These are phyloP conservation scores for Platanus orientalis DNA, from an alignment of 164 flowering plant genomes.

Conservation along the genomic window DNA sequence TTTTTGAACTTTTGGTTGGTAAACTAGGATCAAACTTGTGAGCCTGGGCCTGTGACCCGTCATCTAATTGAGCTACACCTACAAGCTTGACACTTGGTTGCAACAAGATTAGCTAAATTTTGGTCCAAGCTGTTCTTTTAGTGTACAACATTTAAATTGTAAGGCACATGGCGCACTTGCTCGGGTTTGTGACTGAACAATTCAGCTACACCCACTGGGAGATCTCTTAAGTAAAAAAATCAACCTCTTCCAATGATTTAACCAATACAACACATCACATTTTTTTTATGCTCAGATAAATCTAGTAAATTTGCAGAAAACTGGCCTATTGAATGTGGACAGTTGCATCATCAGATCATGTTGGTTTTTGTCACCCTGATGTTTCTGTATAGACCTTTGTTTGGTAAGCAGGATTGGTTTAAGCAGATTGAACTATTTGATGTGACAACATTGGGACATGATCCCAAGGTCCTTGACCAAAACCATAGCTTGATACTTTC, in stretches of 20 bases:
- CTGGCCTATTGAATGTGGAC: too few species aligned
- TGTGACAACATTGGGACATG: neutral
- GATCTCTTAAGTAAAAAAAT: neutral
- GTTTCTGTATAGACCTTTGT: neutral
- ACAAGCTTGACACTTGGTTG: too few species aligned
- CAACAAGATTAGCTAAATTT: neutral
- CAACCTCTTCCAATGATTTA: neutral
- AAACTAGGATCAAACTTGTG: too few species aligned
- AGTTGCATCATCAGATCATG: too few species aligned
- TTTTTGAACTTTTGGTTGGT: too few species aligned
- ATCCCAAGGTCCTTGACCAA: neutral
- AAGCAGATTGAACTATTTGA: neutral
- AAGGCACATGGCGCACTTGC: neutral
- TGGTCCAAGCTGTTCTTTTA: neutral
- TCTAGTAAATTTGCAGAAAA: neutral
- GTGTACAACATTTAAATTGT: neutral
- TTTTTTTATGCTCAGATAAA: neutral
- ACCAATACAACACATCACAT: neutral
- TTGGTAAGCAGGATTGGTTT: neutral
- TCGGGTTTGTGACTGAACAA: neutral
- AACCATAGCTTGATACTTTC: neutral
- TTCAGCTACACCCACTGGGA: neutral
- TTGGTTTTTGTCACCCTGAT: too few species aligned
- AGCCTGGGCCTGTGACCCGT: too few species aligned
- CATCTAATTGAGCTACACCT: too few species aligned